Conservation (phyloP, 495 filamentous ascomycete genomes). For the Aspergillus indologenus region DNA sequence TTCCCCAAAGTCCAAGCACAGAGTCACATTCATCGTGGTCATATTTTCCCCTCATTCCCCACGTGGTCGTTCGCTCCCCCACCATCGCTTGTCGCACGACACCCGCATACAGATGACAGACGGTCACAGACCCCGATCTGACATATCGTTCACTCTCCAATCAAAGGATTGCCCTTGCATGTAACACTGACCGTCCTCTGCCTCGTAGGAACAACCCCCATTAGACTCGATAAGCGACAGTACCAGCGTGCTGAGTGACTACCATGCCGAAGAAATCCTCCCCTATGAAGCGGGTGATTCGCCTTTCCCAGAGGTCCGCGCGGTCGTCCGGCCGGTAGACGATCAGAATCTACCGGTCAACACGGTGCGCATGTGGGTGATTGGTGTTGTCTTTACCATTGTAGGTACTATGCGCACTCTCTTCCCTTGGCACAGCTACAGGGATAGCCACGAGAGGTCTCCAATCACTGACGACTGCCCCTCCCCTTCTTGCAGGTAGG, state of each 20-base stretch:
- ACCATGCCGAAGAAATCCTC: slow-evolving; percentile 36
- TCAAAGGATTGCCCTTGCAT: neutral
- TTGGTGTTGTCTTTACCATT: slow-evolving; percentile 64
- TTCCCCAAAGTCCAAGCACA: too few species aligned
- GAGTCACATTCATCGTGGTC: neutral
- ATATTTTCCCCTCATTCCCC: neutral
- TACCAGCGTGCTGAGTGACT: slow-evolving; percentile 31
- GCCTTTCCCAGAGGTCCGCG: slow-evolving; percentile 63
- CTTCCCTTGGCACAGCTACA: neutral
- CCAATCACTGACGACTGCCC: neutral
- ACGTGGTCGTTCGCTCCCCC: slow-evolving; percentile 1
- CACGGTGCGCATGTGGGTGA: slow-evolving; percentile 70
- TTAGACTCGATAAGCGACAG: slow-evolving; percentile 11
- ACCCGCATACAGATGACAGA: neutral
- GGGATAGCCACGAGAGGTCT: neutral
- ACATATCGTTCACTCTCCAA: neutral
- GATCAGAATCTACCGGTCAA: slow-evolving; percentile 64
- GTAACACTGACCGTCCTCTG: slow-evolving; percentile 1
- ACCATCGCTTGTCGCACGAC: neutral
- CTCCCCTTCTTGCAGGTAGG: slow-evolving; percentile 39
- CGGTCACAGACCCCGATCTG: neutral
- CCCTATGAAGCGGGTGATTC: slow-evolving; percentile 58
- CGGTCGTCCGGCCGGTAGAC: slow-evolving; percentile 51
- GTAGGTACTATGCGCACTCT: slow-evolving; percentile 27
- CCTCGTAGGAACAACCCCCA: slow-evolving; percentile 1